Evolutionary conservation across 202 grass and related monocot genomes (phyloP), one percentile per base, ranked within the genome.

Genomic region (Setaria italica): DNA sequence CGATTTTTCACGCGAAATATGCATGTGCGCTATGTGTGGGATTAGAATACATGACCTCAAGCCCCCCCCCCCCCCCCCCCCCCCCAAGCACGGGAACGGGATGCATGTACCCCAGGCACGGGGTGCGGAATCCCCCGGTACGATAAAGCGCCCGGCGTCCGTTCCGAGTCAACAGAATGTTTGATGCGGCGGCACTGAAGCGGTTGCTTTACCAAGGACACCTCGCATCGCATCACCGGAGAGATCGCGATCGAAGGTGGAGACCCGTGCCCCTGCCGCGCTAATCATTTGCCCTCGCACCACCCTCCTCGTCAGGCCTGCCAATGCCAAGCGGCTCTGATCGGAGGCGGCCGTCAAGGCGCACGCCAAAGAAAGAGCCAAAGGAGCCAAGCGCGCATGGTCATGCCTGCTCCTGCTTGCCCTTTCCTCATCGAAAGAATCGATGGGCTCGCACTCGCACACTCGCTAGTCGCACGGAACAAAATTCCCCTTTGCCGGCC

Each of bases 381-480:
- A 81, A 80, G 64, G 72, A 37, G 70, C 74, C 54, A 63, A 64
- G 34, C 45, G 0, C 45, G 50, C 76, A 43, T 47, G 69, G 48
- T 1, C 75, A 62, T 7, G 74, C 48, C 16, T 60, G 75, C 57
- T 0, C 19, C 3, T 41, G 39, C 10, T 17, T 25, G 7, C 74
- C 56, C 67, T 77, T 87, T 90, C 34, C 16, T 54, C 80, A 9
- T 87, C 50, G 67, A 87, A 90, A 90, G 84, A 87, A 90, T 74
- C 2, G 47, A 55, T 4, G 25, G n/a, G 71, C 66, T 29, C 17
- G 33, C 46, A 49, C 30, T 50, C n/a, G 16, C 35, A 37, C 35
- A 37, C 35, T 41, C 39, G 6, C 67, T 1, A 32, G 29, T 48
- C 53, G 10, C 13, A 41, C 3, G 13, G 71, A 63, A 85, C 65